A percentile compares a stretch with the other conserved stretches of the same genome.
Evolutionary conservation across 495 filamentous ascomycete genomes (phyloP).

Genomic region (Penicillium roqueforti): DNA sequence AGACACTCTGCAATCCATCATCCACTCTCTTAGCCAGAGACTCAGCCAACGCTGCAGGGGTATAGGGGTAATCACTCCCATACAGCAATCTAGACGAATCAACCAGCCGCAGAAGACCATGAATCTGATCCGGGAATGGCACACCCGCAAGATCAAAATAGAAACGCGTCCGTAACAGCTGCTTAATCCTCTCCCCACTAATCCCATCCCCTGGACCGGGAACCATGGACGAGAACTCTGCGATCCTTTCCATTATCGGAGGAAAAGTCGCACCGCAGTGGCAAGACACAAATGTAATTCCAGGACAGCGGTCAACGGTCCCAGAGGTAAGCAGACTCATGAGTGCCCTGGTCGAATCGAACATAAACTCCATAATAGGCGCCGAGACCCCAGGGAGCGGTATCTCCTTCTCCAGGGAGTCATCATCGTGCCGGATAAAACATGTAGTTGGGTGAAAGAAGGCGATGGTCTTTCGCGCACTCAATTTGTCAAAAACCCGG

Average conservation of each 20-base stretch:
- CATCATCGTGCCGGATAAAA: slow-evolving; percentile 8
- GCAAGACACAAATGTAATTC: slow-evolving; percentile 45
- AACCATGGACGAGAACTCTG: slow-evolving; percentile 26
- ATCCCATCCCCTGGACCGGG: slow-evolving; percentile 5
- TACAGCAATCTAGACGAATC: slow-evolving; percentile 37
- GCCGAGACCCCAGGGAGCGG: slow-evolving; percentile 35
- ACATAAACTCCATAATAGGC: slow-evolving; percentile 55
- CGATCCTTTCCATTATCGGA: slow-evolving; percentile 41
- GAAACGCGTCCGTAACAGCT: slow-evolving; percentile 32
- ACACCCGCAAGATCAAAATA: slow-evolving; percentile 53
- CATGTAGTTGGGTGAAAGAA: slow-evolving; percentile 54
- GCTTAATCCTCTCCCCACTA: slow-evolving; percentile 18
- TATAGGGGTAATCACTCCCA: slow-evolving; percentile 45
- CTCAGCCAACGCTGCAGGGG: slow-evolving; percentile 11
- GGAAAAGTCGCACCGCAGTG: slow-evolving; percentile 49
- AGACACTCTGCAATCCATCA: slow-evolving; percentile 3
- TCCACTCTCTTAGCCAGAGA: slow-evolving; percentile 13
- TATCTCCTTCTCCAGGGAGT: slow-evolving; percentile 7
- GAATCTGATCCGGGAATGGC: slow-evolving; percentile 43
- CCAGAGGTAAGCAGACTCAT: slow-evolving; percentile 48
- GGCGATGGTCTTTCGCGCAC: slow-evolving; percentile 30
- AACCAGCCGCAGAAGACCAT: slow-evolving; percentile 28
- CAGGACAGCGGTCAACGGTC: slow-evolving; percentile 37
- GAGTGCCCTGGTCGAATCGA: slow-evolving; percentile 49
- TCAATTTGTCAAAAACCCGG: slow-evolving; percentile 37